Conservation (phyloP, 2,329 filamentous ascomycete genomes). For the Keithomyces neogunnii region DNA sequence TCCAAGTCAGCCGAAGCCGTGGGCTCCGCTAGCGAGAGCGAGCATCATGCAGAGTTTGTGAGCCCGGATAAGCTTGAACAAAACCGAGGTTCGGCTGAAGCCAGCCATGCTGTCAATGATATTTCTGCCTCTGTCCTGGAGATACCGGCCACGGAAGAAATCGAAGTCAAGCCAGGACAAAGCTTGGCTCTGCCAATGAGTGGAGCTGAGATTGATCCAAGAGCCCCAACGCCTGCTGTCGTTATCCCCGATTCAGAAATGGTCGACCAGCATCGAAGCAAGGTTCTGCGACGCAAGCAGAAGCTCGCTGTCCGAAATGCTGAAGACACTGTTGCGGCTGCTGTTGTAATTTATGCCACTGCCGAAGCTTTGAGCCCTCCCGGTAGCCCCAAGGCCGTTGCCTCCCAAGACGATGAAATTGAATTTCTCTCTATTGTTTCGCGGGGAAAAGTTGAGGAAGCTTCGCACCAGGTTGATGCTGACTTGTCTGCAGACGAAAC, state of each 20-base stretch:
- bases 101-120: not conserved
- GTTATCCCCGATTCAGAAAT: conserved; percentile 33
- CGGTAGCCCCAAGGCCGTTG: conserved; percentile 19
- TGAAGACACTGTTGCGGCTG: conserved; percentile 45
- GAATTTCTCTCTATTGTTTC: conserved; percentile 11
- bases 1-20: not conserved
- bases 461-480: conserved; percentile 36
- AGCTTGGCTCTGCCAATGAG: not conserved
- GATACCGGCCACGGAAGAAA: not conserved
- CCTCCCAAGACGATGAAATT: conserved; percentile 15
- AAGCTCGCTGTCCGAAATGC: conserved; percentile 35
- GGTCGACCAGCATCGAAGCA: conserved; percentile 30
- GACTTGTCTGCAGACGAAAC: conserved; percentile 48
- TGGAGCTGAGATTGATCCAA: conserved; percentile 11
- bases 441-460: conserved; percentile 1
- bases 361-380: conserved; percentile 37
- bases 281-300: conserved; percentile 35
- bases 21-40: not conserved
- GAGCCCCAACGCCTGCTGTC: conserved; percentile 37
- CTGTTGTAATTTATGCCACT: conserved; percentile 45
- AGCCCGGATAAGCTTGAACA: not conserved
- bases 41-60: not conserved
- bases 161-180: not conserved
- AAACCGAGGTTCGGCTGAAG: not conserved
- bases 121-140: not conserved